A percentile compares a stretch with the other conserved stretches of the same genome.
Evolutionary conservation across 345 rosid species (phyloP).

Genomic region (Euphorbia peplus): DNA sequence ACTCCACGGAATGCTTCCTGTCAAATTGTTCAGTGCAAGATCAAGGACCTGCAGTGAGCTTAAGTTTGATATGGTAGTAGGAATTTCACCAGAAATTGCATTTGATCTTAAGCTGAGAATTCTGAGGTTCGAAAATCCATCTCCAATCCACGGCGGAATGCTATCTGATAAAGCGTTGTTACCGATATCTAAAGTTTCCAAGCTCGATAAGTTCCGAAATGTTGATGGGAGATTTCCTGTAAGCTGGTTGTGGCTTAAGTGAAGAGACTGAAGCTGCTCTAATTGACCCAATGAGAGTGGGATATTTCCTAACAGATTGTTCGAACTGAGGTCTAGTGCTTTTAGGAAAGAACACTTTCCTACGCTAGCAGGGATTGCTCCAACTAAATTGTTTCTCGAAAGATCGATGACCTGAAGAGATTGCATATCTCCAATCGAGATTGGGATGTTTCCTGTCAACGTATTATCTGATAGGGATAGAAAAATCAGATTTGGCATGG

Average conservation of each 20-base stretch:
- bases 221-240: slow-evolving; percentile 17
- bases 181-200: slow-evolving; percentile 39
- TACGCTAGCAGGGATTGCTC: slow-evolving; percentile 19
- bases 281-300: slow-evolving; percentile 12
- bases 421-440: slow-evolving; percentile 10
- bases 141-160: slow-evolving; percentile 37
- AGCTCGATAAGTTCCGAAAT: slow-evolving; percentile 29
- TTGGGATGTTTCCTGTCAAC: slow-evolving; percentile 17
- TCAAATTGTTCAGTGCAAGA: slow-evolving; percentile 40
- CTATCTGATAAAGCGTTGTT: slow-evolving; percentile 32
- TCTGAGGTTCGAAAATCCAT: slow-evolving; percentile 2
- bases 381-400: slow-evolving; percentile 8
- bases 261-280: slow-evolving; percentile 12
- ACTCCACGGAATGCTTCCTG: slow-evolving; percentile 35
- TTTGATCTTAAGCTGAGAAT: slow-evolving; percentile 21
- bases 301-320: slow-evolving; percentile 8
- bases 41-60: slow-evolving; percentile 43
- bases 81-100: slow-evolving; percentile 21
- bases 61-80: slow-evolving; percentile 11
- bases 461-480: slow-evolving; percentile 18
- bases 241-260: slow-evolving; percentile 13
- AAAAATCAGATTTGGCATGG: slow-evolving; percentile 15
- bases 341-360: slow-evolving; percentile 17
- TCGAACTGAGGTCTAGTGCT: slow-evolving; percentile 16
- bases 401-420: slow-evolving; percentile 18